Base-by-base conservation (phyloP, 2,329 filamentous ascomycete species). In the Tolypocladium sp. region DNA sequence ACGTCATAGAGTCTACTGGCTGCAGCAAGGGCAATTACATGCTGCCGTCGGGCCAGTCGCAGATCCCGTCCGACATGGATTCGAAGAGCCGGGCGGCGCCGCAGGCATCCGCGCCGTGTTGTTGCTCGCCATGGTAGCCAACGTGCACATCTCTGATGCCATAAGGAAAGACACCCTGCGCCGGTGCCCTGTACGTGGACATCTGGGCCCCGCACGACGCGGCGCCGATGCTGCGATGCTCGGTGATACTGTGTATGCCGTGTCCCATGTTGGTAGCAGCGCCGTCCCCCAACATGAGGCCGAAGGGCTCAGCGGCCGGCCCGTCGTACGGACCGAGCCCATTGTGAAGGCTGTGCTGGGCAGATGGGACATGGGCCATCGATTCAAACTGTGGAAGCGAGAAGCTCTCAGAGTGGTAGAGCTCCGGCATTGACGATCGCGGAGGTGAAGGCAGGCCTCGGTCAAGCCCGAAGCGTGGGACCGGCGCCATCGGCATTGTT, bases 81-180 rank as follows among this genome's bases (percentile, higher is more conserved):
- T 56, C 55, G 41, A 56, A 56, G 3, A 56, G 38, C 4, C 55
- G 38, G 30, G 55, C 4, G 27, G 15, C 27, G 37, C 35, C 40
- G 40, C 27, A n/a, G 25, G 38, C 38, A 27, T 33, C 22, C 9
- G 22, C 30, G 30, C 30, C 30, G 52, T 54, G 22, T 38, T 25
- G 52, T 12, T 40, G 52, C 35, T 55, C 52, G 33, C 33, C 52
- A 15, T 38, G n/a, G 52, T 27, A 37, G 25, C 66, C 62, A 52
- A 66, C 61, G 52, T 66, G 65, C 60, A 69, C 63, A 53, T 69
- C 67, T 58, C 57, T 62, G 59, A 69, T 58, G 44, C 58, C 61
- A 42, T 66, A 70, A 17, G 68, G 68, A 52, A 65, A 69, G 49
- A 63, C 61, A 58, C 62, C 61, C 44, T 57, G 67, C 55, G 63